phyloP scores from a whole-genome alignment of 1,284 basidiomycete genomes.

The Volvariella surrecta region DNA sequence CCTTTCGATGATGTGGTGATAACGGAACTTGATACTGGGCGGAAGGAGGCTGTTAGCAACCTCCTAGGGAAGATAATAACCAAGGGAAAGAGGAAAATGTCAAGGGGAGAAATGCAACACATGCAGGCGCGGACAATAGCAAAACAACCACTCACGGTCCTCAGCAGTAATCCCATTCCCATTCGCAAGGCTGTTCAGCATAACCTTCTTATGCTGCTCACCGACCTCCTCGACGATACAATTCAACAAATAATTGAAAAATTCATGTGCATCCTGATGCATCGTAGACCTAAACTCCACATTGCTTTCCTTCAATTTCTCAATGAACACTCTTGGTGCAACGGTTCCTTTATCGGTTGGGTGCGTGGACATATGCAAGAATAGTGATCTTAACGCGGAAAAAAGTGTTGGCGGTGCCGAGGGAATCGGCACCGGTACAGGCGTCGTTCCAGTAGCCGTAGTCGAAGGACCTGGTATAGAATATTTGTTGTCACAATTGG shows the following conservation, averaged over 20 bases:
- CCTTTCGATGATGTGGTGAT: slow-evolving; percentile 40
- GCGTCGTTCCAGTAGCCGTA: slow-evolving; percentile 11
- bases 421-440: slow-evolving; percentile 34
- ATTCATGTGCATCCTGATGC: slow-evolving; percentile 97
- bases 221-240: slow-evolving; percentile 91
- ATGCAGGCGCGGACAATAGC: not conserved
- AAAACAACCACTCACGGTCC: slow-evolving; percentile 37
- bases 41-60: slow-evolving; percentile 4
- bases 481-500: not conserved
- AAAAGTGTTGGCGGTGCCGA: slow-evolving; percentile 64
- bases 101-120: too few relatives aligned
- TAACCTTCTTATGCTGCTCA: slow-evolving; percentile 43
- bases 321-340: slow-evolving; percentile 82
- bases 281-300: slow-evolving; percentile 79
- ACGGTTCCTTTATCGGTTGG: slow-evolving; percentile 77
- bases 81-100: too few relatives aligned
- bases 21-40: slow-evolving; percentile 49
- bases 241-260: slow-evolving; percentile 92
- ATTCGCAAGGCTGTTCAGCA: not conserved
- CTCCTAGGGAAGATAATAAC: too few relatives aligned
- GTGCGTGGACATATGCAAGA: slow-evolving; percentile 71
- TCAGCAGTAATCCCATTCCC: slow-evolving; percentile 30
- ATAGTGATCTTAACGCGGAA: slow-evolving; percentile 87
- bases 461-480: slow-evolving; percentile 25
- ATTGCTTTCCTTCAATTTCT: slow-evolving; percentile 85